phyloP scores from a whole-genome alignment of 306 rosid species.

The Styphnolobium japonicum region DNA sequence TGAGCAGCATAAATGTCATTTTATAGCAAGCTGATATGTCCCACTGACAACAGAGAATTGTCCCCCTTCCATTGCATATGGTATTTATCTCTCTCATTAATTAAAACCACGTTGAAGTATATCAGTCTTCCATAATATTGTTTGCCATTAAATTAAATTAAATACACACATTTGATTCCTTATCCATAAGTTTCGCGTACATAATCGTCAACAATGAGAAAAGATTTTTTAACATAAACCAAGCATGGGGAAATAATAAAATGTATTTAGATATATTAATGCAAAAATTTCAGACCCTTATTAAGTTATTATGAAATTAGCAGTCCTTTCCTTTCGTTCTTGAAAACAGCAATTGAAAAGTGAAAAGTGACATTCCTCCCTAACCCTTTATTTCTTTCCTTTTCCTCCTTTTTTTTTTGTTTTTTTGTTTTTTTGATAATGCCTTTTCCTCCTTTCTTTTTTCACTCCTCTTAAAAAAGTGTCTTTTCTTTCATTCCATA shows the following conservation, averaged over 20 bases:
- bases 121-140: background rate
- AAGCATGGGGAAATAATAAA: background rate
- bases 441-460: background rate
- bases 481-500: conserved; percentile 22
- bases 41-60: background rate
- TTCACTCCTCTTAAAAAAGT: conserved; percentile 10
- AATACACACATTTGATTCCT: background rate
- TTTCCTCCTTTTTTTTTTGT: background rate
- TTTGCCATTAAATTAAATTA: background rate
- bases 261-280: background rate
- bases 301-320: background rate
- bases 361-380: conserved; percentile 28
- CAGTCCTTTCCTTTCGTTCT: background rate
- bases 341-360: conserved; percentile 6
- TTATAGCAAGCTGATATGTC: background rate
- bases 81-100: background rate
- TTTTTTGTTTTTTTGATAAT: no score
- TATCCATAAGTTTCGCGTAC: background rate
- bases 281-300: background rate
- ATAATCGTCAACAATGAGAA: background rate
- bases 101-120: background rate
- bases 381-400: conserved; percentile 20
- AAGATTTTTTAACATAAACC: background rate
- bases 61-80: background rate
- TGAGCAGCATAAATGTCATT: no score